Evolutionary conservation across 1,284 basidiomycete species (phyloP).

Genomic region (Rhodofomes roseus): DNA sequence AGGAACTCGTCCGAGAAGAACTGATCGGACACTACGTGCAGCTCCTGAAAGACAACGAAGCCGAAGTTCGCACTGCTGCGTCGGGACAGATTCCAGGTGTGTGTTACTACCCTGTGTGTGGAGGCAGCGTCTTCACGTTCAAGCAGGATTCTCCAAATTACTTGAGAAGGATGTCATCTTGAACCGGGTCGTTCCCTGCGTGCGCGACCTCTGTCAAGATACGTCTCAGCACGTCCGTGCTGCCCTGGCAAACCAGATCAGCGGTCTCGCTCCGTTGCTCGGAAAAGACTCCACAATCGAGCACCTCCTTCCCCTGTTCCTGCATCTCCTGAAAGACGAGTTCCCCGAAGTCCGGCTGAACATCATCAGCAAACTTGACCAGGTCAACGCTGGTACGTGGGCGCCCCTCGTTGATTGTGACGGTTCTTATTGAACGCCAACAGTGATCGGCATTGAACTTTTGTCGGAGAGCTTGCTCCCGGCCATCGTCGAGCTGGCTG

Average conservation of each 20-base stretch:
- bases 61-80: conserved; percentile 96
- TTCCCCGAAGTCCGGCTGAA: conserved; percentile 98
- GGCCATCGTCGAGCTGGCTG: conserved; percentile 96
- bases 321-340: conserved; percentile 97
- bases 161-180: conserved; percentile 95
- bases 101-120: conserved; percentile 4
- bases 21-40: conserved; percentile 92
- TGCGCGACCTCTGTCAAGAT: conserved; percentile 92
- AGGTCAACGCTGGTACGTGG: conserved; percentile 83
- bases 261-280: conserved; percentile 93
- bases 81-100: conserved; percentile 94
- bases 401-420: not conserved
- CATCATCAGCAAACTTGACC: conserved; percentile 98
- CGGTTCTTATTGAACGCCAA: not conserved
- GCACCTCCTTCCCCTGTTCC: conserved; percentile 94
- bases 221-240: conserved; percentile 96
- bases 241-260: conserved; percentile 94
- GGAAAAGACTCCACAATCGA: conserved; percentile 96
- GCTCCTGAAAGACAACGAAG: conserved; percentile 97
- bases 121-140: not conserved
- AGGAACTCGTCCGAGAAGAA: conserved; percentile 92
- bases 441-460: conserved; percentile 96
- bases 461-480: conserved; percentile 95
- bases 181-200: conserved; percentile 92
- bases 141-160: conserved; percentile 90